A percentile compares a stretch with the other conserved stretches of the same genome.
Evolutionary conservation across 495 filamentous ascomycete genomes (phyloP).

Genomic region (Articulospora tetracladia): DNA sequence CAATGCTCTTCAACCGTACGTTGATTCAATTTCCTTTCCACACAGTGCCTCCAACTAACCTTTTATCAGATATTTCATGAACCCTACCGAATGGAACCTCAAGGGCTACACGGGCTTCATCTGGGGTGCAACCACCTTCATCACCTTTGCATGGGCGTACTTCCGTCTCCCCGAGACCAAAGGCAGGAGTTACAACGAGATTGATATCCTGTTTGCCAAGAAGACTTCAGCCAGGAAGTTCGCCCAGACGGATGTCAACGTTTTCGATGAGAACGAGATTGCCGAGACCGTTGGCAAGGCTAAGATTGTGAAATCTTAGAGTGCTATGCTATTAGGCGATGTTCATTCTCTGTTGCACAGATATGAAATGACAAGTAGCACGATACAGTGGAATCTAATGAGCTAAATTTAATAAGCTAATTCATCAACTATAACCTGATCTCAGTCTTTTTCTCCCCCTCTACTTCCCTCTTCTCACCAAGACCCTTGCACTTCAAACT

Average conservation of each 20-base stretch:
- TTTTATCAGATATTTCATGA: conserved; percentile 68
- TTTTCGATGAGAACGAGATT: background rate
- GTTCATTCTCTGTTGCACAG: too few species aligned
- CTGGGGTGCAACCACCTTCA: conserved; percentile 60
- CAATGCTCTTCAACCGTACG: conserved; percentile 63
- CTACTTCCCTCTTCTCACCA: too few species aligned
- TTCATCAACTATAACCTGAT: too few species aligned
- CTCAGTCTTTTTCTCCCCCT: too few species aligned
- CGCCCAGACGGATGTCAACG: background rate
- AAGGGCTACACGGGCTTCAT: conserved; percentile 70
- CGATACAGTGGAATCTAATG: too few species aligned
- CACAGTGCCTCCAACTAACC: too few species aligned
- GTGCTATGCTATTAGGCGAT: too few species aligned
- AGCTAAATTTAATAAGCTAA: too few species aligned
- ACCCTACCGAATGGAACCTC: conserved; percentile 66
- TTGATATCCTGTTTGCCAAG: conserved; percentile 64
- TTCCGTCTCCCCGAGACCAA: conserved; percentile 70
- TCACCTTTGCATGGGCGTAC: conserved; percentile 65
- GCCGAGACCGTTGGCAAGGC: background rate
- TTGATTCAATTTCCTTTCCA: too few species aligned
- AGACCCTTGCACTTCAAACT: too few species aligned
- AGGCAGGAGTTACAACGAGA: conserved; percentile 65
- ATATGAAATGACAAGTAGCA: too few species aligned
- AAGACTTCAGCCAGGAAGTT: conserved; percentile 4
- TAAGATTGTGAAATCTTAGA: too few species aligned